Evolutionary conservation across 257 asterid genomes (phyloP).

Genomic region (Scutellaria baicalensis): DNA sequence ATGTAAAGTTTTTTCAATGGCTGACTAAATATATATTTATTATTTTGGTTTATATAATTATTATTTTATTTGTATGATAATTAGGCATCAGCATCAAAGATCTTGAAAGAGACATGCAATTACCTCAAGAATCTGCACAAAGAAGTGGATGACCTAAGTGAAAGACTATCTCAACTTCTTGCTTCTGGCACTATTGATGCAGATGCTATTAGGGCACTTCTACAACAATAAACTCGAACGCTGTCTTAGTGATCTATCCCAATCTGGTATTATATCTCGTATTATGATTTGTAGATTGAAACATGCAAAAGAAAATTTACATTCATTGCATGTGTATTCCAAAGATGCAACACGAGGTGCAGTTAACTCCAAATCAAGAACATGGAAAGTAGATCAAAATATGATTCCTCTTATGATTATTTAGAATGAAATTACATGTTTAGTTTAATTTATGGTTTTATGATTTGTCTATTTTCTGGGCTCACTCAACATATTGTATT

Average conservation of each 20-base stretch:
- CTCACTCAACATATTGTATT: neutral
- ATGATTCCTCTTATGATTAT: neutral
- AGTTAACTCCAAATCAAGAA: neutral
- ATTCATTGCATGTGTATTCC: neutral
- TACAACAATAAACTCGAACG: constrained; percentile 18
- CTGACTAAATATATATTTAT: neutral
- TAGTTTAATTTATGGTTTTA: neutral
- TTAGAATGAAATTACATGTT: neutral
- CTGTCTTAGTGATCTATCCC: neutral
- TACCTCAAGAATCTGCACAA: constrained; percentile 55
- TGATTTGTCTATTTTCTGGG: neutral
- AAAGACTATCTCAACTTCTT: constrained; percentile 41
- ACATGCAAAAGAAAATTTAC: neutral
- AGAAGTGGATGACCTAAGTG: constrained; percentile 64
- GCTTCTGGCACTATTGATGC: constrained; percentile 36
- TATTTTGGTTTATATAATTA: neutral
- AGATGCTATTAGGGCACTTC: constrained; percentile 33
- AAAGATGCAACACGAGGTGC: neutral
- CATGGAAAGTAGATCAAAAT: too few relatives aligned
- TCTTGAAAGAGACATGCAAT: constrained; percentile 49
- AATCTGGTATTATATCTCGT: neutral
- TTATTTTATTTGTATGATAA: neutral
- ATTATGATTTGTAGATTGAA: neutral
- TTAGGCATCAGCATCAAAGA: constrained; percentile 41
- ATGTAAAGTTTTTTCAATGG: neutral